These are phyloP conservation scores for Coemansia sp. DNA, from an alignment of 192 early-diverging fungal species.

Conservation along the genomic window DNA sequence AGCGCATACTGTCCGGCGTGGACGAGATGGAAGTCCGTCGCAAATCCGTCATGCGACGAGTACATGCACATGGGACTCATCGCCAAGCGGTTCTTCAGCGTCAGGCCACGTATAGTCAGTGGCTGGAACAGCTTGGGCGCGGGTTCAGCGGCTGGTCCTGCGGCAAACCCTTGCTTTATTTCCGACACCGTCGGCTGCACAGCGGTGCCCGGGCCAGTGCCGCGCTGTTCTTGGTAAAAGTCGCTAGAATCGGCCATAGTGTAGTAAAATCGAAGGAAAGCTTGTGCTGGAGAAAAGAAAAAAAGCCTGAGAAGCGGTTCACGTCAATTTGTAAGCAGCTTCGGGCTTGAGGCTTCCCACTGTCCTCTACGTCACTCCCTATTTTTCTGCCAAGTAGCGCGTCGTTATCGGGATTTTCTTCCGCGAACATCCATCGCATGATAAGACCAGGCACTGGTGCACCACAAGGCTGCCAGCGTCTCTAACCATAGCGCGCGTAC, in stretches of 20 bases:
- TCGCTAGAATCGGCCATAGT: constrained; percentile 4
- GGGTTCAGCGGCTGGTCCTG: constrained; percentile 7
- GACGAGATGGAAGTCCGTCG: constrained; percentile 63
- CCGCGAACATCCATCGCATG: too few relatives aligned
- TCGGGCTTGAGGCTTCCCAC: too few relatives aligned
- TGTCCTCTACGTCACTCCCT: background rate
- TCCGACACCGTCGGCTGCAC: constrained; percentile 33
- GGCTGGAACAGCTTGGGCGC: constrained; percentile 62
- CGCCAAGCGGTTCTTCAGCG: constrained; percentile 70
- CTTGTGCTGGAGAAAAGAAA: too few relatives aligned
- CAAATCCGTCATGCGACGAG: constrained; percentile 60
- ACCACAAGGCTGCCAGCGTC: too few relatives aligned
- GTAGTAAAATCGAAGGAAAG: too few relatives aligned
- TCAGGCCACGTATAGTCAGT: constrained; percentile 59
- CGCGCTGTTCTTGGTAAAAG: constrained; percentile 36
- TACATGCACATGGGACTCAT: constrained; percentile 87
- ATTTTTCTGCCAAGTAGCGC: background rate
- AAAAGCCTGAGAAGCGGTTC: too few relatives aligned
- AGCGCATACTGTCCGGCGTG: constrained; percentile 67
- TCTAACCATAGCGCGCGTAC: too few relatives aligned
- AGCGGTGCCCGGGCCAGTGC: constrained; percentile 24
- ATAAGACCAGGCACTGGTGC: too few relatives aligned
- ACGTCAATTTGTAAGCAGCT: too few relatives aligned
- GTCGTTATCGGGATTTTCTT: too few relatives aligned
- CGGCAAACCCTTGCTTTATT: constrained; percentile 30